phyloP scores from a whole-genome alignment of 495 filamentous ascomycete genomes.

The Penicillium bialowiezense region DNA sequence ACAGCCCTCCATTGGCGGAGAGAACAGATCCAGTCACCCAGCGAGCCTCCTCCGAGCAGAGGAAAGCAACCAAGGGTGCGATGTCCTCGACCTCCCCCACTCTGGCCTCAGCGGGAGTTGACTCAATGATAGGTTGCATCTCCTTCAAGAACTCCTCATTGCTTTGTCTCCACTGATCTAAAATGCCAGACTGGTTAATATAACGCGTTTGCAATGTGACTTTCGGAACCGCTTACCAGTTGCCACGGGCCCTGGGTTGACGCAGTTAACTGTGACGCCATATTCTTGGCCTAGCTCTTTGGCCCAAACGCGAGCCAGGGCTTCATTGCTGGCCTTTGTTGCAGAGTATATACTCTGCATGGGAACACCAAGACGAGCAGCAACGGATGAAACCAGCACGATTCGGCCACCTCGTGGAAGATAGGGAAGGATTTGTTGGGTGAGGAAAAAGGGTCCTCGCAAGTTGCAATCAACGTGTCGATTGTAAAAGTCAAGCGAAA shows the following conservation, averaged over 20 bases:
- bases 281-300: constrained; percentile 35
- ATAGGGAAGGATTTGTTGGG: constrained; percentile 45
- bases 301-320: constrained; percentile 39
- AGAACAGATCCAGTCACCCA: constrained; percentile 62
- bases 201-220: too few relatives aligned
- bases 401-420: constrained; percentile 46
- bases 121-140: constrained; percentile 15
- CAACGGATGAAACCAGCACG: constrained; percentile 54
- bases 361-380: constrained; percentile 36
- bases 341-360: constrained; percentile 37
- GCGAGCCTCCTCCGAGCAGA: constrained; percentile 43
- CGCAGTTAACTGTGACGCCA: constrained; percentile 45
- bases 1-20: constrained; percentile 52
- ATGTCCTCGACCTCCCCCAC: constrained; percentile 58
- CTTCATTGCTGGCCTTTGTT: constrained; percentile 48
- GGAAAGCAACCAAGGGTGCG: constrained; percentile 51
- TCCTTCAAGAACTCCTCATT: constrained; percentile 24
- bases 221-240: constrained; percentile 36
- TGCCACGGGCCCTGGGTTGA: constrained; percentile 40
- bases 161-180: too few relatives aligned
- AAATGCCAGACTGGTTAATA: too few relatives aligned
- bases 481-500: too few relatives aligned
- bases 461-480: constrained; percentile 29
- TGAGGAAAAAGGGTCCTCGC: constrained; percentile 35
- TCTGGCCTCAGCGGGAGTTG: constrained; percentile 35